Evolutionary conservation across 768 basidiomycete genomes (phyloP).

Genomic region (Tremella yokohamensis): DNA sequence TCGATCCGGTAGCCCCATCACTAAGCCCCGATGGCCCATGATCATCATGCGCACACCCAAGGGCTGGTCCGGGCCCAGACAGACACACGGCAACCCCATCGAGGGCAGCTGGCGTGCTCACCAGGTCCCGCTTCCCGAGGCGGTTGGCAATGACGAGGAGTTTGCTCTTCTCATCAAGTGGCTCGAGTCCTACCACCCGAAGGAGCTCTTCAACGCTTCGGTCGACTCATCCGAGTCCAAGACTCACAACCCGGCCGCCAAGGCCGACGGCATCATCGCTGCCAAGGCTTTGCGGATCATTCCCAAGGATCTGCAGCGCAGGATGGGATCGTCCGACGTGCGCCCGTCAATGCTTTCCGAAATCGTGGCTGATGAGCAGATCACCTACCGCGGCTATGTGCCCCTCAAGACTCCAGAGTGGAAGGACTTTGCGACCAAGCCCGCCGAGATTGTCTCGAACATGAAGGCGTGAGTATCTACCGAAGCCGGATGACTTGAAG

Average conservation of each 20-base stretch:
- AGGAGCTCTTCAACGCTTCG: conserved; percentile 62
- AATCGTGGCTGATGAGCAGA: conserved; percentile 40
- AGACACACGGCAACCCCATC: conserved; percentile 65
- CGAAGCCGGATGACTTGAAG: background rate
- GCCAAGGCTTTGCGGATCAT: conserved; percentile 44
- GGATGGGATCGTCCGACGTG: conserved; percentile 63
- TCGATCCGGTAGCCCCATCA: conserved; percentile 67
- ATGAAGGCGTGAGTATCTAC: conserved; percentile 60
- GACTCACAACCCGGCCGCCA: conserved; percentile 26
- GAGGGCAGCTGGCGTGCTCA: conserved; percentile 81
- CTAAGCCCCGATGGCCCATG: conserved; percentile 89
- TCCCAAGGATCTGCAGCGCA: conserved; percentile 34
- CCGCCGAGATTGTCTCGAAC: conserved; percentile 65
- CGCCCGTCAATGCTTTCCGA: background rate
- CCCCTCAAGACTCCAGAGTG: conserved; percentile 68
- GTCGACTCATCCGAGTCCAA: conserved; percentile 22
- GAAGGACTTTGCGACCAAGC: conserved; percentile 57
- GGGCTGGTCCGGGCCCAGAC: conserved; percentile 68
- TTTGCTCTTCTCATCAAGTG: conserved; percentile 65
- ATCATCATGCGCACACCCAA: conserved; percentile 83
- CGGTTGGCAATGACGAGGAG: conserved; percentile 64
- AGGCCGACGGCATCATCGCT: conserved; percentile 40
- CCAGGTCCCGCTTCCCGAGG: conserved; percentile 78
- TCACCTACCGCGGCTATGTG: conserved; percentile 62
- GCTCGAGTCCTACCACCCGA: conserved; percentile 68